Evolutionary conservation across 1,139 yeast species (phyloP).

Genomic region (Trichomonascaceae sp.): DNA sequence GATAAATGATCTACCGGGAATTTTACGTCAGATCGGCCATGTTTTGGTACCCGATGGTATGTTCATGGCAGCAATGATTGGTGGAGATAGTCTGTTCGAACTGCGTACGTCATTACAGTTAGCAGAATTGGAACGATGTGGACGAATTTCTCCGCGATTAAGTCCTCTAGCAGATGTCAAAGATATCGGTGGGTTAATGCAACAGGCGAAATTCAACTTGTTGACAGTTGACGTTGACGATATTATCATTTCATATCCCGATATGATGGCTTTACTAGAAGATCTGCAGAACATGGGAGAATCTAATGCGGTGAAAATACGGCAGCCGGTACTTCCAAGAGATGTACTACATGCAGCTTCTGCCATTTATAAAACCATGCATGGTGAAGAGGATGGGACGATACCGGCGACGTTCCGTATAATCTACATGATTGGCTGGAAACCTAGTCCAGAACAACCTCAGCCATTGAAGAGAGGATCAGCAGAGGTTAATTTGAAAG

Average conservation of each 20-base stretch:
- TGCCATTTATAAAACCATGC: conserved; percentile 64
- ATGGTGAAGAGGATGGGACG: conserved; percentile 51
- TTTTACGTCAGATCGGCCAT: conserved; percentile 51
- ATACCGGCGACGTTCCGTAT: conserved; percentile 61
- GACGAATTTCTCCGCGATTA: conserved; percentile 74
- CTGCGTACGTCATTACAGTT: conserved; percentile 71
- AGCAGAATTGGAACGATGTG: conserved; percentile 73
- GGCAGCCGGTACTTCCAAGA: conserved; percentile 51
- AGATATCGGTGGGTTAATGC: conserved; percentile 69
- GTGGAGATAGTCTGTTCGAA: conserved; percentile 80
- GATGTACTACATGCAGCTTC: conserved; percentile 71
- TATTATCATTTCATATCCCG: conserved; percentile 77
- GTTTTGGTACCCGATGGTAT: conserved; percentile 75
- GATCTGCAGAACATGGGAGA: conserved; percentile 84
- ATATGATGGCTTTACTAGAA: conserved; percentile 56
- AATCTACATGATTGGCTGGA: conserved; percentile 87
- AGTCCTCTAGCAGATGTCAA: conserved; percentile 76
- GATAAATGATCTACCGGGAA: conserved; percentile 75
- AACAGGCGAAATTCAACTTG: conserved; percentile 70
- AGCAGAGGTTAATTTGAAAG: conserved; percentile 62
- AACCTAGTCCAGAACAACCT: conserved; percentile 62
- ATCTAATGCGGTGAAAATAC: conserved; percentile 59
- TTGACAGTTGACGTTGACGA: conserved; percentile 83
- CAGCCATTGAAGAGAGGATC: conserved; percentile 68
- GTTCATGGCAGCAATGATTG: conserved; percentile 76